Percentiles rank a stretch among this genome's conserved stretches.
Conservation (phyloP, 2,329 filamentous ascomycete genomes). For the Aspergillus fumigatiaffinis region DNA sequence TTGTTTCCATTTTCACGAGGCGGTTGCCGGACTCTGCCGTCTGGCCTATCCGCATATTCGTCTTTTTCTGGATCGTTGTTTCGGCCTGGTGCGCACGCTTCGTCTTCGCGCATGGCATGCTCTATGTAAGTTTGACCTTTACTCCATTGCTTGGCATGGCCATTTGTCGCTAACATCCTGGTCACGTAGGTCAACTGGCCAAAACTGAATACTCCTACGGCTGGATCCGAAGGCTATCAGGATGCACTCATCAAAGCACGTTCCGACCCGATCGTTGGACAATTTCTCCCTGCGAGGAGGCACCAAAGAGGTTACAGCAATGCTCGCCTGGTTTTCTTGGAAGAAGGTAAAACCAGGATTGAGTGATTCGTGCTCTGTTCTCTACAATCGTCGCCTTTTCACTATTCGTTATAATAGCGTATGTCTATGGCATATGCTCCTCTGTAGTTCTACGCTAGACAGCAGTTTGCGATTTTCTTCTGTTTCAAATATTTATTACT, state of each 20-base stretch:
- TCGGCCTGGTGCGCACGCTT: conserved; percentile 72
- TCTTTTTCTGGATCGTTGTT: conserved; percentile 70
- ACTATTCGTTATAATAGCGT: background rate
- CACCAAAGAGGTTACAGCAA: conserved; percentile 84
- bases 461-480: background rate
- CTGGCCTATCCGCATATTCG: conserved; percentile 78
- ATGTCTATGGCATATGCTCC: background rate
- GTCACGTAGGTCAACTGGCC: conserved; percentile 85
- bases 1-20: conserved; percentile 70
- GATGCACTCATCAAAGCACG: conserved; percentile 79
- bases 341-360: conserved; percentile 98
- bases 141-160: background rate
- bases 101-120: conserved; percentile 77
- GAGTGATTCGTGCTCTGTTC: conserved; percentile 48
- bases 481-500: background rate
- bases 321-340: conserved; percentile 74
- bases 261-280: conserved; percentile 77
- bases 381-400: background rate
- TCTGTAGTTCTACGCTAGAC: background rate
- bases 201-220: conserved; percentile 84
- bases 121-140: conserved; percentile 69
- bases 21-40: conserved; percentile 68
- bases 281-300: conserved; percentile 56
- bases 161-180: conserved; percentile 3
- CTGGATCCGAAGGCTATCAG: conserved; percentile 81